These are phyloP conservation scores for Solanum hybrid DNA, from an alignment of 305 asterid genomes.

Conservation along the genomic window DNA sequence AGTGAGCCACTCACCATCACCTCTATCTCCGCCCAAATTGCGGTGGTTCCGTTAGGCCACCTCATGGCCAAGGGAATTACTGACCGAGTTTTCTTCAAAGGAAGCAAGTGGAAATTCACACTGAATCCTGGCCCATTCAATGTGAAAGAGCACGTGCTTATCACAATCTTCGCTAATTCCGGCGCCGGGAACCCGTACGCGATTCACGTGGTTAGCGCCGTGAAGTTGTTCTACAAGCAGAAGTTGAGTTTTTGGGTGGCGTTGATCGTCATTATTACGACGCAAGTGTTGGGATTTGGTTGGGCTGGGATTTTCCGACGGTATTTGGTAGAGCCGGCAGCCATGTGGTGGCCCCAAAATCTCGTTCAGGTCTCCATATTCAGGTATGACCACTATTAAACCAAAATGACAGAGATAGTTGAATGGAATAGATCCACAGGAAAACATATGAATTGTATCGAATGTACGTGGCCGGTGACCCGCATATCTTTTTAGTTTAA, in stretches of 20 bases:
- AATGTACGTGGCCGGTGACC: not conserved
- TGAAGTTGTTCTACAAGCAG: conserved; percentile 62
- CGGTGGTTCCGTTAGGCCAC: conserved; percentile 87
- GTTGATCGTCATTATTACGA: conserved; percentile 63
- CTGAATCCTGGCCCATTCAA: conserved; percentile 77
- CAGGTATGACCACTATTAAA: conserved; percentile 39
- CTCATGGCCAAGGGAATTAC: conserved; percentile 61
- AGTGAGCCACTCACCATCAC: conserved; percentile 80
- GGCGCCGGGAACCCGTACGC: conserved; percentile 89
- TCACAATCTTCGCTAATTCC: conserved; percentile 79
- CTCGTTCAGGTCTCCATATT: conserved; percentile 91
- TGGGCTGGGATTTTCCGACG: conserved; percentile 91
- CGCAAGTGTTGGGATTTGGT: conserved; percentile 88
- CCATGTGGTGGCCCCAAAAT: conserved; percentile 99
- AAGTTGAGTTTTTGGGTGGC: conserved; percentile 73
- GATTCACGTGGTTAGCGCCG: conserved; percentile 74
- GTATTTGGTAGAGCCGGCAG: conserved; percentile 82
- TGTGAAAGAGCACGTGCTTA: conserved; percentile 83
- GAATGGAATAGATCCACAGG: not conserved
- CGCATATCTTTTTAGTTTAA: not conserved
- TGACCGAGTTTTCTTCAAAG: conserved; percentile 51
- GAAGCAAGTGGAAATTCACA: conserved; percentile 50
- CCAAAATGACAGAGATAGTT: not conserved
- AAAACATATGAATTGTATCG: not conserved
- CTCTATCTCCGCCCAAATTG: conserved; percentile 88